Evolutionary conservation across 768 basidiomycete genomes (phyloP), one percentile per base, ranked within the genome.

Genomic region (Xerocomus spinulosus): DNA sequence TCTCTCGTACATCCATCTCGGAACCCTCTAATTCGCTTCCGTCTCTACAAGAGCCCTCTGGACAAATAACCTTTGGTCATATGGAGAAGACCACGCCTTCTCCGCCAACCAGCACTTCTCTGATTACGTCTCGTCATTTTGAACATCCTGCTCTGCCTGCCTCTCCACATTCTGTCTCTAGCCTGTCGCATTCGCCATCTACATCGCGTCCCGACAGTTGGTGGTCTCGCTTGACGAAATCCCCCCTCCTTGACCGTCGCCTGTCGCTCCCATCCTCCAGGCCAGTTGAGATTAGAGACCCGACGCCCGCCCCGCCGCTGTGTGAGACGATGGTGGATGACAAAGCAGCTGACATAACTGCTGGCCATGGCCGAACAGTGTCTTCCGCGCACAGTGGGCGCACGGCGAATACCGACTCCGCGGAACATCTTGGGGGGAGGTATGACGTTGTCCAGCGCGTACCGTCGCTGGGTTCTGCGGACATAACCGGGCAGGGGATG

Each of bases 211-310:
- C 79, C 34, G 80, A 87, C 60, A 81, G 76, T 10, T 90, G 89
- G 86, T 93, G 89, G 84, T 67, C 74, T 9, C 81, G 85, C 3
- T 82, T 93, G 57, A 72, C 85, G 13, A 79, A 78, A 46, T 77
- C 81, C 15, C 77, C 80, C 28, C 70, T 87, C 42, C 72, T 85
- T 23, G 85, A 87, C 53, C 75, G 81, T 33, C 71, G 73, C 21
- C 50, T 67, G 10, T 80, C 74, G 55, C 71, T 72, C 46, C 67
- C 67, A 46, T 60, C 67, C 47, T 60, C 50, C 57, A 64, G 43
- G 49, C 55, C 38, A 37, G 61, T 73, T 13, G 83, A 88, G 18
- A 79, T 92, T 59, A 78, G 87, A 18, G 91, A 94, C 66, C 91
- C 92, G 1, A 82, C 83, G 43, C 87, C 89, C 1, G 79, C 80